Conservation (phyloP, 2,329 filamentous ascomycete genomes). For the Colletotrichum camelliae region DNA sequence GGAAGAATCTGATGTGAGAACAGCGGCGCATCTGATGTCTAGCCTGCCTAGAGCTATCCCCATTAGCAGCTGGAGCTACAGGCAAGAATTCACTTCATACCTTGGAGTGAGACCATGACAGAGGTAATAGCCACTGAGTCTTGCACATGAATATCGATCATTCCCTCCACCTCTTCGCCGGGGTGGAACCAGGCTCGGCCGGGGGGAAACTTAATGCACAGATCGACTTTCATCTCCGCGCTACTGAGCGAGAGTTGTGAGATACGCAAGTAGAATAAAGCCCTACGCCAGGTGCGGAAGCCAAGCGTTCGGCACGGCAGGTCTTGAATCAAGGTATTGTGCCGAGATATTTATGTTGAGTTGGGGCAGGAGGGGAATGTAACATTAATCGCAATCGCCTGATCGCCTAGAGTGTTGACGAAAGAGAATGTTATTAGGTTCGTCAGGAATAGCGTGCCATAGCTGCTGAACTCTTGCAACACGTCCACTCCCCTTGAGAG, state of each 20-base stretch:
- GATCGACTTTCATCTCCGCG: background rate
- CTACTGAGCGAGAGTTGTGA: background rate
- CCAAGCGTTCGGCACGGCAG: background rate
- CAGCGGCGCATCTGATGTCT: background rate
- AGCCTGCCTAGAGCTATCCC: background rate
- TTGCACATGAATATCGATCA: background rate
- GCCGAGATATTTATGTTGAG: background rate
- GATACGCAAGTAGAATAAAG: background rate
- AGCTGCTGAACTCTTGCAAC: background rate
- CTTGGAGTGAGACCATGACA: background rate
- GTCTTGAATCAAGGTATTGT: background rate
- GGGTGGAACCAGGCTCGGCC: background rate
- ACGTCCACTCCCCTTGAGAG: background rate
- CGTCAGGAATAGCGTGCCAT: background rate
- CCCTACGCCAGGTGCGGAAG: background rate
- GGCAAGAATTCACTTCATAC: background rate
- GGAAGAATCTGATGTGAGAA: background rate
- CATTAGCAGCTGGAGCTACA: background rate
- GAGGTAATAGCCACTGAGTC: background rate
- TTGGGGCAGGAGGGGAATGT: background rate
- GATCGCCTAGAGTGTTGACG: background rate
- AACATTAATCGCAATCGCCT: background rate
- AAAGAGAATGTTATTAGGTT: background rate
- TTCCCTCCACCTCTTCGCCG: background rate
- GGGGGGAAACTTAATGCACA: background rate